A percentile compares a stretch with the other conserved stretches of the same genome.
These are phyloP conservation scores for Diplodia sapinea DNA, from an alignment of 2,329 filamentous ascomycete genomes.

Conservation along the genomic window DNA sequence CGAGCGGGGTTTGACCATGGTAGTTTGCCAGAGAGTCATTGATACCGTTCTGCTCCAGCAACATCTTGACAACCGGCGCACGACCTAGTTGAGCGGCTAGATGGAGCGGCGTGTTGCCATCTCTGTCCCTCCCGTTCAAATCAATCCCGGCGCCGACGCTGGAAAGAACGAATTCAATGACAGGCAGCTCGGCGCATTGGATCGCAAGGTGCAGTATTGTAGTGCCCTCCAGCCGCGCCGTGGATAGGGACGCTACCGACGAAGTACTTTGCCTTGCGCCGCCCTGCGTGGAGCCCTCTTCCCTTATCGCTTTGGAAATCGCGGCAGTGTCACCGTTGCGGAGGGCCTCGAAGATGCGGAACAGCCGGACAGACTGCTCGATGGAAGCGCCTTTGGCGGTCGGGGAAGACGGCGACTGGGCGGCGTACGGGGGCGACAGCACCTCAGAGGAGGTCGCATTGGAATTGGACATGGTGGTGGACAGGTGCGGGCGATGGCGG, in stretches of 20 bases:
- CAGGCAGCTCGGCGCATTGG: constrained; percentile 89
- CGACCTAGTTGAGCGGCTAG: constrained; percentile 84
- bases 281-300: constrained; percentile 54
- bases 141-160: constrained; percentile 68
- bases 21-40: constrained; percentile 89
- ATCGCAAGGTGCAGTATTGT: constrained; percentile 92
- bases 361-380: constrained; percentile 92
- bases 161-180: constrained; percentile 93
- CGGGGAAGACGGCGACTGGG: constrained; percentile 40
- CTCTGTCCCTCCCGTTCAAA: constrained; percentile 87
- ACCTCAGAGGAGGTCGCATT: constrained; percentile 32
- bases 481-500: constrained; percentile 35
- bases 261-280: constrained; percentile 61
- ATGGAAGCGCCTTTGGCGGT: constrained; percentile 59
- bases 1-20: constrained; percentile 79
- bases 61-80: constrained; percentile 76
- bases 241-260: constrained; percentile 47
- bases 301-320: constrained; percentile 83
- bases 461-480: constrained; percentile 38
- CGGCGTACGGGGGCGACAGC: constrained; percentile 36
- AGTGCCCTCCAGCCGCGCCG: constrained; percentile 71
- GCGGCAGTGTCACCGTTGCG: constrained; percentile 88
- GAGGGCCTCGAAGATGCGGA: constrained; percentile 90
- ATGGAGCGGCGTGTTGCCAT: constrained; percentile 93
- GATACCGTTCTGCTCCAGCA: constrained; percentile 81